Evolutionary conservation across 2,329 filamentous ascomycete genomes (phyloP).

Genomic region (Xylaria hypoxylon): DNA sequence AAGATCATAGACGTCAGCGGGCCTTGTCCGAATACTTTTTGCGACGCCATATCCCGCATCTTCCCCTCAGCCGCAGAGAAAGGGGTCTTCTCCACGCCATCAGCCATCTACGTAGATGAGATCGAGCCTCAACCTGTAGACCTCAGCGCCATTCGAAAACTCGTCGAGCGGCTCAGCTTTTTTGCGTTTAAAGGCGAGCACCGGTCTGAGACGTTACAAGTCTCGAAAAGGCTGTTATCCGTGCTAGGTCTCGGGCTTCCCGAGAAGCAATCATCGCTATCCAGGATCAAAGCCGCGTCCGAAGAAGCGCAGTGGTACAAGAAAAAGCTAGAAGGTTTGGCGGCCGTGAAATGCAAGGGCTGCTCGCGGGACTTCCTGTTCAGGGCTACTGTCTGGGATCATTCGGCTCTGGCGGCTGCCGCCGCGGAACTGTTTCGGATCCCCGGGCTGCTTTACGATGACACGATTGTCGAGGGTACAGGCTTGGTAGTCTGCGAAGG

Average conservation of each 20-base stretch:
- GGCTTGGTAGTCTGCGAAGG: slow-evolving; percentile 28
- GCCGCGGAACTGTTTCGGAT: slow-evolving; percentile 30
- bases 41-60: slow-evolving; percentile 21
- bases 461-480: slow-evolving; percentile 23
- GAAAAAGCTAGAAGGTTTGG: slow-evolving; percentile 29
- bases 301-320: slow-evolving; percentile 33
- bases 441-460: slow-evolving; percentile 30
- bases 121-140: slow-evolving; percentile 6
- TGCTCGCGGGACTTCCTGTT: slow-evolving; percentile 25
- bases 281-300: slow-evolving; percentile 28
- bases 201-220: slow-evolving; percentile 19
- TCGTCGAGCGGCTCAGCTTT: slow-evolving; percentile 18
- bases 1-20: slow-evolving; percentile 33
- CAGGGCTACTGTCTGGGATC: slow-evolving; percentile 28
- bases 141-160: slow-evolving; percentile 8
- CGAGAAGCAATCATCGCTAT: slow-evolving; percentile 32
- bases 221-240: slow-evolving; percentile 26
- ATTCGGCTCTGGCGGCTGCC: neutral
- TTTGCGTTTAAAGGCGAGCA: slow-evolving; percentile 17
- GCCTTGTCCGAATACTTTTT: slow-evolving; percentile 11
- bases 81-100: slow-evolving; percentile 17
- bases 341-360: slow-evolving; percentile 24
- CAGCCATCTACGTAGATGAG: neutral
- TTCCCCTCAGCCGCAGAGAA: slow-evolving; percentile 27
- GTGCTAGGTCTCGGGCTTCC: slow-evolving; percentile 27